Percentiles rank a stretch among this genome's conserved stretches.
phyloP scores from a whole-genome alignment of 306 rosid genomes.

The Castanea crenata region DNA sequence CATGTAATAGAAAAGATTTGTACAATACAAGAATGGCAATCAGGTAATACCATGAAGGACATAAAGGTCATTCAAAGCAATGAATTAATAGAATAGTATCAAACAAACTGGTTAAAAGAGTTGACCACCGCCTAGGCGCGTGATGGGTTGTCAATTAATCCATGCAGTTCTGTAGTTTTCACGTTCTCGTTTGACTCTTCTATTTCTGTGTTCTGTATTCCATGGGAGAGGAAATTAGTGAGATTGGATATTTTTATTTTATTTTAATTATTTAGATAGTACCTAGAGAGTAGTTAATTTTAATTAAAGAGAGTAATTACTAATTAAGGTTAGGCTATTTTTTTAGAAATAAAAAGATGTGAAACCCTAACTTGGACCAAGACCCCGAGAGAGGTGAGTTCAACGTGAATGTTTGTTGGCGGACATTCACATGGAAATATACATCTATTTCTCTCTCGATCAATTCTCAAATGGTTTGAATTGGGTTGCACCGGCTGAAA shows the following conservation, averaged over 20 bases:
- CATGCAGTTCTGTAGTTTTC: slow-evolving; percentile 55
- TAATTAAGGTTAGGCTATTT: slow-evolving; percentile 6
- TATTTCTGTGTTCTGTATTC: slow-evolving; percentile 13
- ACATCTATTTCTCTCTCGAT: slow-evolving; percentile 17
- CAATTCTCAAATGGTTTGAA: background rate
- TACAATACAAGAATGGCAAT: background rate
- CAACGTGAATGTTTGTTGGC: slow-evolving; percentile 78
- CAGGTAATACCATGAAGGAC: slow-evolving; percentile 7
- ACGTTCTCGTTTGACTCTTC: slow-evolving; percentile 62
- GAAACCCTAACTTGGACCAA: slow-evolving; percentile 52
- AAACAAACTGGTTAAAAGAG: slow-evolving; percentile 16
- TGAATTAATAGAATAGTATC: background rate
- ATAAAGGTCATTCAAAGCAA: slow-evolving; percentile 19
- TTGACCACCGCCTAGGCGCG: slow-evolving; percentile 64
- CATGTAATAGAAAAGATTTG: background rate
- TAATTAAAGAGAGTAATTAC: slow-evolving; percentile 11
- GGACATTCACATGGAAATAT: slow-evolving; percentile 59
- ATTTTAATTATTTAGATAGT: slow-evolving; percentile 6
- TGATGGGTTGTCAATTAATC: slow-evolving; percentile 60
- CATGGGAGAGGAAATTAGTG: background rate
- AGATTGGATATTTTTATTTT: background rate
- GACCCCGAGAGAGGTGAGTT: slow-evolving; percentile 47
- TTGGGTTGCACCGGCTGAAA: slow-evolving; percentile 11
- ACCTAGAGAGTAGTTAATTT: slow-evolving; percentile 29
- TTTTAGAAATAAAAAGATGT: background rate